A percentile compares a stretch with the other conserved stretches of the same genome.
Conservation (phyloP, 2,329 filamentous ascomycete genomes). For the Cytospora piceicola region DNA sequence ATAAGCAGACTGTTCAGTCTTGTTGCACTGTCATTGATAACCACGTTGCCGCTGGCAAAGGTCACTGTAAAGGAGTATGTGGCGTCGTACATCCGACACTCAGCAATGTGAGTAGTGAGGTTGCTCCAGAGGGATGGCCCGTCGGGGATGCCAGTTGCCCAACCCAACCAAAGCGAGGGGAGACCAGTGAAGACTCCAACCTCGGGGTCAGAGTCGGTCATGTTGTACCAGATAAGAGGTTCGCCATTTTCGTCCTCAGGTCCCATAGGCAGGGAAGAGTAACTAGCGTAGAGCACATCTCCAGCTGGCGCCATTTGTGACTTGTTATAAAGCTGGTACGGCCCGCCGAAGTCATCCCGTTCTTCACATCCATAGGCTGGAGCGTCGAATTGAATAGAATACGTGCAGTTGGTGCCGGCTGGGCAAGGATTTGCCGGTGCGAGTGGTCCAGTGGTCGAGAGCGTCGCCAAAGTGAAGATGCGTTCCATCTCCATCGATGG, state of each 20-base stretch:
- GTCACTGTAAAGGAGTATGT: slow-evolving; percentile 26
- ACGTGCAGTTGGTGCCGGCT: slow-evolving; percentile 28
- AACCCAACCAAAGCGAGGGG: slow-evolving; percentile 30
- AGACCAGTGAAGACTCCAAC: slow-evolving; percentile 24
- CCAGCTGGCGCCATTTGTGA: slow-evolving; percentile 27
- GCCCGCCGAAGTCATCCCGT: slow-evolving; percentile 28
- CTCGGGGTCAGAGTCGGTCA: slow-evolving; percentile 14
- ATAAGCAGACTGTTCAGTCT: slow-evolving; percentile 18
- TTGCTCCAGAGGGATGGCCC: slow-evolving; percentile 19
- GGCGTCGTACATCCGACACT: slow-evolving; percentile 29
- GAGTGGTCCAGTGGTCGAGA: slow-evolving; percentile 25
- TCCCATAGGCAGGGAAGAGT: slow-evolving; percentile 28
- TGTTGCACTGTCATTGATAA: slow-evolving; percentile 7
- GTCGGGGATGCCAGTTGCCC: slow-evolving; percentile 20
- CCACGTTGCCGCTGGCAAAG: slow-evolving; percentile 23
- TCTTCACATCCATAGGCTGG: slow-evolving; percentile 29
- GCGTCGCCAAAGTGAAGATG: slow-evolving; percentile 23
- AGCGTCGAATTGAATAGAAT: slow-evolving; percentile 15
- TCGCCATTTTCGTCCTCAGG: slow-evolving; percentile 25
- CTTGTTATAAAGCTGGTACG: slow-evolving; percentile 11
- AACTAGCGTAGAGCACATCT: slow-evolving; percentile 27
- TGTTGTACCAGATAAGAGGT: slow-evolving; percentile 28
- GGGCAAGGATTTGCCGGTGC: slow-evolving; percentile 27
- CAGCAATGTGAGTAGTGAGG: slow-evolving; percentile 22
- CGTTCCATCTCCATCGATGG: slow-evolving; percentile 24